Percentiles rank a stretch among this genome's conserved stretches.
These are phyloP conservation scores for Lactarius pseudohatsudake DNA, from an alignment of 768 basidiomycete genomes.

Conservation along the genomic window DNA sequence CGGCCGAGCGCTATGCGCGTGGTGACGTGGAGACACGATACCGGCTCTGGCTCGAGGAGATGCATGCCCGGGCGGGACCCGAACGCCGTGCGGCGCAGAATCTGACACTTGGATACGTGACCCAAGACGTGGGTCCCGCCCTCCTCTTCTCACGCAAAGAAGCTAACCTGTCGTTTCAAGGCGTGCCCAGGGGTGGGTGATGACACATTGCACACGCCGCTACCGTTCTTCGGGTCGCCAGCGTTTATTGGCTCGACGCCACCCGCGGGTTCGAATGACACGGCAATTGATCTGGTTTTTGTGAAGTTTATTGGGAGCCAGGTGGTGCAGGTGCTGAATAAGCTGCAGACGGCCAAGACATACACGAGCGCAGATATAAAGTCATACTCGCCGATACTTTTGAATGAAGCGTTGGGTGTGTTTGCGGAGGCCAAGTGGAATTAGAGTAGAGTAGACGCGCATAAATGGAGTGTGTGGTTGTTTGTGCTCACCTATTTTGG, in stretches of 20 bases:
- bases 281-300: slow-evolving; percentile 72
- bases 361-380: slow-evolving; percentile 54
- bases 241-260: slow-evolving; percentile 58
- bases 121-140: slow-evolving; percentile 52
- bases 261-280: slow-evolving; percentile 48
- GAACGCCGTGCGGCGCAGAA: slow-evolving; percentile 47
- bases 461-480: not conserved
- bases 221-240: slow-evolving; percentile 55
- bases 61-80: slow-evolving; percentile 43
- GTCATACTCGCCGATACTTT: slow-evolving; percentile 52
- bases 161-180: slow-evolving; percentile 34
- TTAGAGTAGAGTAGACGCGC: slow-evolving; percentile 11
- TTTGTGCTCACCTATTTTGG: not conserved
- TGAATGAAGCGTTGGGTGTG: slow-evolving; percentile 53
- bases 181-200: slow-evolving; percentile 75
- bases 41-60: slow-evolving; percentile 57
- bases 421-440: slow-evolving; percentile 49
- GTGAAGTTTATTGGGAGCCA: slow-evolving; percentile 62
- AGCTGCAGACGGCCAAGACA: slow-evolving; percentile 46
- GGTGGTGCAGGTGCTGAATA: slow-evolving; percentile 56
- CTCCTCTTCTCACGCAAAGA: not conserved
- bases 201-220: slow-evolving; percentile 62
- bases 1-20: slow-evolving; percentile 42
- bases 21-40: slow-evolving; percentile 55
- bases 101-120: slow-evolving; percentile 74